Conservation (phyloP, 768 basidiomycete genomes). For the Goffeauzyma gilvescens region DNA sequence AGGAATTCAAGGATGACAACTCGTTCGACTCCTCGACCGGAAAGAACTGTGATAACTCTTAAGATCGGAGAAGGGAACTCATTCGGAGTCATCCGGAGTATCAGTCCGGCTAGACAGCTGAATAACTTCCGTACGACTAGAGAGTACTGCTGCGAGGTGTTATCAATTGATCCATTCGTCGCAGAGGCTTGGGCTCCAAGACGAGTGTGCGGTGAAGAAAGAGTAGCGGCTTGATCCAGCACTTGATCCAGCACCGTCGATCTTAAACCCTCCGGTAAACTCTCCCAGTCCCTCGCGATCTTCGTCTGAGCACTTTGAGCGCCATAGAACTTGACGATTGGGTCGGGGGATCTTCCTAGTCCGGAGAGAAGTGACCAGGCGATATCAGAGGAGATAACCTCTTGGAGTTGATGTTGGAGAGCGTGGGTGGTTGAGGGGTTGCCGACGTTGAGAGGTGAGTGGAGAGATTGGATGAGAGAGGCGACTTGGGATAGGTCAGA, state of each 20-base stretch:
- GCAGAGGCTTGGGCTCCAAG: too few relatives aligned
- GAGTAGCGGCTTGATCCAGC: constrained; percentile 41
- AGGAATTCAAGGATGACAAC: constrained; percentile 33
- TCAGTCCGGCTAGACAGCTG: constrained; percentile 56
- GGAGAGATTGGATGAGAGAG: constrained; percentile 15
- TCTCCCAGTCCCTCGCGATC: constrained; percentile 79
- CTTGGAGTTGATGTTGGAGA: constrained; percentile 22
- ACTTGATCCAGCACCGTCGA: constrained; percentile 46
- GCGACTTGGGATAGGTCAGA: constrained; percentile 22
- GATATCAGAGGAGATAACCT: constrained; percentile 19
- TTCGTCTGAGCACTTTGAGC: constrained; percentile 88
- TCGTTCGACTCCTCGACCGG: constrained; percentile 2
- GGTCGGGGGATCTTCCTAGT: too few relatives aligned
- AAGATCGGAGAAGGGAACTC: constrained; percentile 58
- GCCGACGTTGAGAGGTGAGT: constrained; percentile 16
- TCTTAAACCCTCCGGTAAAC: constrained; percentile 47
- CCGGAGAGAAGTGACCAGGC: constrained; percentile 30
- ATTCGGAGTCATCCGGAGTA: constrained; percentile 41
- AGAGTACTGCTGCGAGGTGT: too few relatives aligned
- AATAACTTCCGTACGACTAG: constrained; percentile 71
- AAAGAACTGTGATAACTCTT: constrained; percentile 39
- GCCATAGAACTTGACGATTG: constrained; percentile 82
- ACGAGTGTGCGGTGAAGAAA: constrained; percentile 15
- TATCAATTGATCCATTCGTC: too few relatives aligned
- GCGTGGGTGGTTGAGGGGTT: constrained; percentile 21